Evolutionary conservation across 805 yeast species (phyloP).

Genomic region (Metschnikowia aberdeeniae): DNA sequence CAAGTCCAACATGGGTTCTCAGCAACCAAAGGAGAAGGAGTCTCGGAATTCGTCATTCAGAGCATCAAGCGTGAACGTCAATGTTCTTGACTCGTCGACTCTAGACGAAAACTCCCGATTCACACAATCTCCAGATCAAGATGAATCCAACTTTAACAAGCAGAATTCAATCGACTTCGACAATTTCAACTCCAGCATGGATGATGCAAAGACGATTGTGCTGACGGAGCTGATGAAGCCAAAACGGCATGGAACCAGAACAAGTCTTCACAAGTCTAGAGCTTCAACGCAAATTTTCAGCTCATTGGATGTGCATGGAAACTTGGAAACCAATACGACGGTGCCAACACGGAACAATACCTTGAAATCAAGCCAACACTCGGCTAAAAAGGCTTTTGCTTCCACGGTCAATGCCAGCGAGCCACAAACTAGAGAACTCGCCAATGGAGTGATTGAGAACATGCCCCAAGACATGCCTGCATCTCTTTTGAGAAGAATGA

Average conservation of each 20-base stretch:
- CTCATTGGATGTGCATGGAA: slow-evolving; percentile 18
- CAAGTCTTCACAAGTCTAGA: slow-evolving; percentile 17
- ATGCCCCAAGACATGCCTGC: neutral
- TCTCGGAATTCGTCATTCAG: slow-evolving; percentile 11
- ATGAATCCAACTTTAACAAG: neutral
- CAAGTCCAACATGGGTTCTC: slow-evolving; percentile 1
- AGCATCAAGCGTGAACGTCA: slow-evolving; percentile 12
- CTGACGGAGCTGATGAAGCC: slow-evolving; percentile 4
- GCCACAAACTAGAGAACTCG: neutral
- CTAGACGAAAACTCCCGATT: slow-evolving; percentile 16
- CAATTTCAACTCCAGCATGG: slow-evolving; percentile 3
- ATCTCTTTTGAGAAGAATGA: slow-evolving; percentile 21
- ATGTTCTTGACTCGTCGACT: slow-evolving; percentile 23
- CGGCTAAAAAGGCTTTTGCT: neutral
- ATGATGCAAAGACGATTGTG: slow-evolving; percentile 5
- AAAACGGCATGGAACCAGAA: slow-evolving; percentile 11
- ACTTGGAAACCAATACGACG: neutral
- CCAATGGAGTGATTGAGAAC: neutral
- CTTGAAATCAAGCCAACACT: neutral
- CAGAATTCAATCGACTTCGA: slow-evolving; percentile 7
- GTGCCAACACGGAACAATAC: slow-evolving; percentile 1
- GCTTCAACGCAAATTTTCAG: slow-evolving; percentile 33
- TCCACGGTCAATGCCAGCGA: neutral
- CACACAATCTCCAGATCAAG: slow-evolving; percentile 5
- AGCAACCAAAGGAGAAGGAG: neutral